phyloP scores from a whole-genome alignment of 2,329 filamentous ascomycete species.

The Fusarium humuli region DNA sequence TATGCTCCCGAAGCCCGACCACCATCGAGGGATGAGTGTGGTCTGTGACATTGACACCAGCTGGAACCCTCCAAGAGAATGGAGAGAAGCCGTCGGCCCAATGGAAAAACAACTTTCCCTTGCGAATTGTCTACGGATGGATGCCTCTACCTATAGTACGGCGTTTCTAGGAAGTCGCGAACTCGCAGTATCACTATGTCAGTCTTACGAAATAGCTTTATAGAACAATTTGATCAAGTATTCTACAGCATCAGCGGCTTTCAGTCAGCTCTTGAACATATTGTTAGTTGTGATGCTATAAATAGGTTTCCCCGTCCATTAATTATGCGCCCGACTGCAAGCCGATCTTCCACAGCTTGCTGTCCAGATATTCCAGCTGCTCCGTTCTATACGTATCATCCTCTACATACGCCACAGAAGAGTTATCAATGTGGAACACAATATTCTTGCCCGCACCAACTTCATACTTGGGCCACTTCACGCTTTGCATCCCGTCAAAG shows the following conservation, averaged over 20 bases:
- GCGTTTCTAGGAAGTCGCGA: not conserved
- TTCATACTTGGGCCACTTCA: slow-evolving; percentile 16
- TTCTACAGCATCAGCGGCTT: not conserved
- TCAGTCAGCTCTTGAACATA: not conserved
- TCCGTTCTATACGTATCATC: slow-evolving; percentile 19
- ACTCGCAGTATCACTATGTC: not conserved
- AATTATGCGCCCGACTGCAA: slow-evolving; percentile 1
- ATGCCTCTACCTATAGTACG: not conserved
- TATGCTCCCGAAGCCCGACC: not conserved
- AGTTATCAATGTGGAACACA: slow-evolving; percentile 27
- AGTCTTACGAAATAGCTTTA: not conserved
- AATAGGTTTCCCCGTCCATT: fast-evolving
- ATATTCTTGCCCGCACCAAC: not conserved
- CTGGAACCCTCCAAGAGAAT: too few species aligned
- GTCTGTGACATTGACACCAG: not conserved
- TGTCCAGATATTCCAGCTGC: slow-evolving; percentile 30
- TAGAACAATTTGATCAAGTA: not conserved
- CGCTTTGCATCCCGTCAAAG: slow-evolving; percentile 12
- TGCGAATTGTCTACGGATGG: too few species aligned
- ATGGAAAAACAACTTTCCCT: too few species aligned
- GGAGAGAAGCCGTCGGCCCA: too few species aligned
- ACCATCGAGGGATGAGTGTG: not conserved
- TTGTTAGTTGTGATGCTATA: not conserved
- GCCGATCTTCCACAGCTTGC: slow-evolving; percentile 24
- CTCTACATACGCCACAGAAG: slow-evolving; percentile 13